Base-by-base conservation (phyloP, 2,329 filamentous ascomycete species). In the Didymella sp. region DNA sequence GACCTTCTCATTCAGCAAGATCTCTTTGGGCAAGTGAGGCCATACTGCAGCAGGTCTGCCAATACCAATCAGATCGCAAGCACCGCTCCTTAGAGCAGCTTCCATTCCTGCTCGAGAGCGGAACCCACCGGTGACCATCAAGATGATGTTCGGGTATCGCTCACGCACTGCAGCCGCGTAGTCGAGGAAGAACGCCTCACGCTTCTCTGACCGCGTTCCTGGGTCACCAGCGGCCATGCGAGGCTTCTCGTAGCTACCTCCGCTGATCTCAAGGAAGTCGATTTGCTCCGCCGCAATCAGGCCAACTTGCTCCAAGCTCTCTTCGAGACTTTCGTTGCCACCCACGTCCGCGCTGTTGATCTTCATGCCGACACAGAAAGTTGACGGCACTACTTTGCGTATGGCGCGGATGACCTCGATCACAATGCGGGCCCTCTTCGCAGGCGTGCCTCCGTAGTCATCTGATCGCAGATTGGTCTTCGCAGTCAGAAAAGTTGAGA, bases 141-240 rank as follows among this genome's bases (percentile, higher is more conserved):
- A 77, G 61, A 81, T 82, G 0, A 66, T 41, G 15, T 62, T 44
- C 0, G 64, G 64, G 35, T 55, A 63, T 9, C 44, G 35, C 1
- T 78, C 78, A 2, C 81, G 76, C 47, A 87, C 83, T 31, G 70
- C 64, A 13, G 85, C 45, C 0, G 76, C 84, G 60, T 89, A 90
- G 42, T 89, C 84, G 1, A 89, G 77, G 75, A 91, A 90, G 77
- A 88, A 90, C 0, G 87, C 85, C 63, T 90, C 87, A 7, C 87
- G 81, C 0, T 80, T 80, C 12, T 76, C 74, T 1, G 85, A 86
- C 6, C 79, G 78, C 21, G 37, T 46, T 8, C 41, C 19, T 51
- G 60, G 43, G 51, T 61, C 49, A 59, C 37, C 51, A 13, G 21
- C 46, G 37, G 33, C 25, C 52, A 56, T 56, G n/a, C 31, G 44